Evolutionary conservation across 352 stramenopile species (phyloP).

Genomic region (Globisporangium solare): DNA sequence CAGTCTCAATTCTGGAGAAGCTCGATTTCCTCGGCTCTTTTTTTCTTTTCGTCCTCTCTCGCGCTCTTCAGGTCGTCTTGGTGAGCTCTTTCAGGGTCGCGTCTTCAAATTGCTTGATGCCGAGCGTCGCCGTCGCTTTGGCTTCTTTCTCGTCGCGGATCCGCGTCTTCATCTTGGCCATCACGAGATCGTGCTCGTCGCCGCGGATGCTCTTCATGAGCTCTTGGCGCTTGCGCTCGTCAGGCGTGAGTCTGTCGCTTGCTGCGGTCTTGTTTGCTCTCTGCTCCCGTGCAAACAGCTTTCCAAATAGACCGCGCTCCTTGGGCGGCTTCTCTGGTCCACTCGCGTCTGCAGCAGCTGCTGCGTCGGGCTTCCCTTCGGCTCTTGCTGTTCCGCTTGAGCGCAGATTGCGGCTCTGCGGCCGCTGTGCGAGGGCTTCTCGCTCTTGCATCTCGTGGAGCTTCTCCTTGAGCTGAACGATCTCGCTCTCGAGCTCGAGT

Average conservation of each 20-base stretch:
- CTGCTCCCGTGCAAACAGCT: constrained; percentile 18
- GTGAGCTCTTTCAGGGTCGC: constrained; percentile 45
- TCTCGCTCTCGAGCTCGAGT: constrained; percentile 57
- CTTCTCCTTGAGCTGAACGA: constrained; percentile 63
- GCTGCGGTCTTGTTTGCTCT: background rate
- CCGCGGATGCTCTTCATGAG: constrained; percentile 23
- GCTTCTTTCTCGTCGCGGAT: constrained; percentile 30
- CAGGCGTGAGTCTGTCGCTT: constrained; percentile 18
- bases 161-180: constrained; percentile 29
- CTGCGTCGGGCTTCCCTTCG: background rate
- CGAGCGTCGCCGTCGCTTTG: constrained; percentile 26
- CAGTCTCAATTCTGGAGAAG: too few relatives aligned
- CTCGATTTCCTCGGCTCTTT: too few relatives aligned
- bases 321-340: constrained; percentile 11
- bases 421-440: constrained; percentile 20
- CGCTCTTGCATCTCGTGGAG: constrained; percentile 40
- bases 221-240: constrained; percentile 34
- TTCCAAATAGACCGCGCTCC: constrained; percentile 14
- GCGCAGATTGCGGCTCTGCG: constrained; percentile 13
- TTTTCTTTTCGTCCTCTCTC: too few relatives aligned
- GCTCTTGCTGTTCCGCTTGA: background rate
- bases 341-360: constrained; percentile 14
- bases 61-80: constrained; percentile 11
- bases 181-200: constrained; percentile 21
- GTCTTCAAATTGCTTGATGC: constrained; percentile 45